Evolutionary conservation across 2,329 filamentous ascomycete species (phyloP).

Genomic region (Nannizzia gypsea): DNA sequence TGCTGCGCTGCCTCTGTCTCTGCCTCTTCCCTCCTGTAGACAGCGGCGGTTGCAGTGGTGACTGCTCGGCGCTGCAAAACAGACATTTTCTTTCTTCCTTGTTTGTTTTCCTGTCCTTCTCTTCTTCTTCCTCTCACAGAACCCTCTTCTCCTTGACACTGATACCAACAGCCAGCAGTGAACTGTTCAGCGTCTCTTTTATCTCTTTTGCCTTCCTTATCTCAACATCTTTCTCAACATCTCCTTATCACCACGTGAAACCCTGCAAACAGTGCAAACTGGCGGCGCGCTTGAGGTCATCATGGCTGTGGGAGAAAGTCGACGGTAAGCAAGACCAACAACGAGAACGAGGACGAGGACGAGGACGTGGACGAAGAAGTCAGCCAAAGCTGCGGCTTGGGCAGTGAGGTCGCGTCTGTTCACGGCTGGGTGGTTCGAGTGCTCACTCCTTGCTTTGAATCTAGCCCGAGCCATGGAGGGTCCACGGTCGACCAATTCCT

Average conservation of each 20-base stretch:
- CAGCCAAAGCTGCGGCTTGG: not conserved
- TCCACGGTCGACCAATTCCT: constrained; percentile 8
- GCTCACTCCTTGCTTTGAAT: not conserved
- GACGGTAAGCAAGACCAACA: not conserved
- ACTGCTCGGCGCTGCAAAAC: constrained; percentile 9
- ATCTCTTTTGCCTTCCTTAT: not conserved
- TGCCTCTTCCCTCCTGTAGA: not conserved
- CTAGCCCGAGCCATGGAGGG: not conserved
- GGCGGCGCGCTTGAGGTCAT: not conserved
- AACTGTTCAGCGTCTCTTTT: not conserved
- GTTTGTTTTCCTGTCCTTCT: not conserved
- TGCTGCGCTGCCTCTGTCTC: not conserved
- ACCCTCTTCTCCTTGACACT: too few relatives aligned
- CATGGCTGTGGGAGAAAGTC: not conserved
- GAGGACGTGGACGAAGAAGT: too few relatives aligned
- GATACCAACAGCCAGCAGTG: too few relatives aligned
- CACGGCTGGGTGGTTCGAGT: not conserved
- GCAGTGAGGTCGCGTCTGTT: not conserved
- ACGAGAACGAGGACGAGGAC: not conserved
- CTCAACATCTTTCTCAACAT: not conserved
- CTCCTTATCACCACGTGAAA: constrained; percentile 21
- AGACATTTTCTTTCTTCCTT: not conserved
- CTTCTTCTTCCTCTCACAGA: not conserved
- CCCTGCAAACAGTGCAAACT: constrained; percentile 5
- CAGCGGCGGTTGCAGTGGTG: not conserved